phyloP scores from a whole-genome alignment of 805 yeast species.

The Metschnikowia proteae region DNA sequence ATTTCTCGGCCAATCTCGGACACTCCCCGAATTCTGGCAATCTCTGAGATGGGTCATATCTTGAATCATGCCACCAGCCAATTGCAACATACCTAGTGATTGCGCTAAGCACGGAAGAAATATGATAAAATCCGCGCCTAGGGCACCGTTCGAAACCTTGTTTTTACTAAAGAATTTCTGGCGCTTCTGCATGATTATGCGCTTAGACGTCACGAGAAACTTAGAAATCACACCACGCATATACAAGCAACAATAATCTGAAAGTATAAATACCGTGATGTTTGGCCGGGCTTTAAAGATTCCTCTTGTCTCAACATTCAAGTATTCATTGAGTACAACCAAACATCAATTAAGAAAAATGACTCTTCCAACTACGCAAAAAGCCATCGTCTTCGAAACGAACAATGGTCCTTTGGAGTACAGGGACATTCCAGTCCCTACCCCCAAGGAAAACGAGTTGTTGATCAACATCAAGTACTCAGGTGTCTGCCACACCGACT shows the following conservation, averaged over 20 bases:
- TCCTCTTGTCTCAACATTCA: neutral
- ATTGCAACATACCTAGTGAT: neutral
- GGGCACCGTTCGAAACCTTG: neutral
- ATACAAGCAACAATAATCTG: neutral
- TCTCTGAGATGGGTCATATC: neutral
- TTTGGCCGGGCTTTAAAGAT: neutral
- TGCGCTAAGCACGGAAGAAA: neutral
- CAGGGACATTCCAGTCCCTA: conserved; percentile 40
- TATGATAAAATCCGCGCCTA: neutral
- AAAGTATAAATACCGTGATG: neutral
- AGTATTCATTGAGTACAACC: neutral
- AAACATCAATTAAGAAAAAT: conserved; percentile 7
- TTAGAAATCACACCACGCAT: conserved; percentile 2
- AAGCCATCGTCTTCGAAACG: conserved; percentile 41
- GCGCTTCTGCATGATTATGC: neutral
- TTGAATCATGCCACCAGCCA: neutral
- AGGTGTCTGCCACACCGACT: conserved; percentile 46
- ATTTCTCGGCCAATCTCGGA: neutral
- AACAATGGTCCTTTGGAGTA: conserved; percentile 41
- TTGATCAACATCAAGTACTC: conserved; percentile 44
- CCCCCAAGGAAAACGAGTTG: conserved; percentile 38
- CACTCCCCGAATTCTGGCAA: neutral
- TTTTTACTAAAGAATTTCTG: neutral
- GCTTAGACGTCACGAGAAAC: neutral
- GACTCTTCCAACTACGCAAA: conserved; percentile 38